Conservation (phyloP, 1,284 basidiomycete genomes). For the Coniferiporia sulphurascens region DNA sequence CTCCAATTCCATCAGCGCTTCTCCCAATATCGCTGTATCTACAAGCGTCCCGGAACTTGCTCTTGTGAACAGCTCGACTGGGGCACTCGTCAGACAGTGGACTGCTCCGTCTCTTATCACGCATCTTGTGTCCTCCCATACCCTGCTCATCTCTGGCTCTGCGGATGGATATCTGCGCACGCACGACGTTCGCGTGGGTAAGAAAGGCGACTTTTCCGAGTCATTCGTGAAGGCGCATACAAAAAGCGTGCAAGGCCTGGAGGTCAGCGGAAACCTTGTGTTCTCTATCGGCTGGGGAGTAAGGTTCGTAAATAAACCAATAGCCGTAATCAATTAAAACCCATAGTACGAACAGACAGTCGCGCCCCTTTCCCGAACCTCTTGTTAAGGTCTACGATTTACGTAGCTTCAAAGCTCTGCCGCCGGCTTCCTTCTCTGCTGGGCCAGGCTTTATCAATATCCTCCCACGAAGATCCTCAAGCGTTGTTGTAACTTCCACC, state of each 20-base stretch:
- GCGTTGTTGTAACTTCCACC: slow-evolving; percentile 76
- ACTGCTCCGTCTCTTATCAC: slow-evolving; percentile 53
- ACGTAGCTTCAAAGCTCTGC: slow-evolving; percentile 74
- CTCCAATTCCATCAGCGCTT: slow-evolving; percentile 47
- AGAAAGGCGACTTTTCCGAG: slow-evolving; percentile 39
- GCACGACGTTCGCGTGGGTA: slow-evolving; percentile 76
- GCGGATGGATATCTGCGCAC: slow-evolving; percentile 81
- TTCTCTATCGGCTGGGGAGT: slow-evolving; percentile 86
- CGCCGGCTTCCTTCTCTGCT: slow-evolving; percentile 83
- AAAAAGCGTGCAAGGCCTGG: slow-evolving; percentile 80
- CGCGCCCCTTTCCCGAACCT: slow-evolving; percentile 86
- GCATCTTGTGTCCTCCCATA: slow-evolving; percentile 62
- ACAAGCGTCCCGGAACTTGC: slow-evolving; percentile 61
- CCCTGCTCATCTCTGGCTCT: slow-evolving; percentile 69
- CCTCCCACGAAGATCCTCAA: slow-evolving; percentile 77
- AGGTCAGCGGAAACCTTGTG: slow-evolving; percentile 70
- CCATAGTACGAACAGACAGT: slow-evolving; percentile 52
- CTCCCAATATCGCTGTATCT: slow-evolving; percentile 58
- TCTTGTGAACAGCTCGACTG: slow-evolving; percentile 71
- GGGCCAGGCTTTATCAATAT: slow-evolving; percentile 86
- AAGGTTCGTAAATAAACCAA: slow-evolving; percentile 46
- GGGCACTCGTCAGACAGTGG: slow-evolving; percentile 58
- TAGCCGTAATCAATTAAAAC: slow-evolving; percentile 11
- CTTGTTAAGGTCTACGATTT: slow-evolving; percentile 92
- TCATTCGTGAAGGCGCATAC: slow-evolving; percentile 69